phyloP scores from a whole-genome alignment of 164 flowering plant genomes.

The Stephania japonica region DNA sequence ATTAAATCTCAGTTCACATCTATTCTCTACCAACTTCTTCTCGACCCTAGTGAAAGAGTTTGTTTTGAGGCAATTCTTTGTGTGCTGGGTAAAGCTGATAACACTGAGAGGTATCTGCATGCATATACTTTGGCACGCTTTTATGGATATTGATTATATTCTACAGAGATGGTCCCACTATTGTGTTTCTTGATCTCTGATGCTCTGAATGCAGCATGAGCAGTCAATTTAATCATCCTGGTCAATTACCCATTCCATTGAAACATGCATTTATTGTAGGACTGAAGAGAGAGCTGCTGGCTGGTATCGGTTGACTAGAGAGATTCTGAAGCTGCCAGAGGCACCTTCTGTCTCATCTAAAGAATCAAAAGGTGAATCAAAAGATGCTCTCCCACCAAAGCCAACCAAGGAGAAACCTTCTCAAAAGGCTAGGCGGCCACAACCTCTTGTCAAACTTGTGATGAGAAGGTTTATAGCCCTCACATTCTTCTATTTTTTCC shows the following conservation, averaged over 20 bases:
- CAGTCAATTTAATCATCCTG: background rate
- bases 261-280: constrained; percentile 30
- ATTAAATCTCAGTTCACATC: constrained; percentile 83
- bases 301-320: constrained; percentile 93
- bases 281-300: constrained; percentile 97
- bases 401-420: constrained; percentile 61
- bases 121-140: background rate
- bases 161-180: background rate
- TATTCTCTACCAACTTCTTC: constrained; percentile 89
- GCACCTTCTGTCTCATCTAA: constrained; percentile 67
- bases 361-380: constrained; percentile 44
- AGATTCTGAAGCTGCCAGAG: constrained; percentile 91
- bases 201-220: background rate
- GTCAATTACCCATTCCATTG: background rate
- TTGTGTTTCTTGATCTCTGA: background rate
- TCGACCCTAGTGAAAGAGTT: constrained; percentile 98
- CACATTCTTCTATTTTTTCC: background rate
- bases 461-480: constrained; percentile 73
- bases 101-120: constrained; percentile 58
- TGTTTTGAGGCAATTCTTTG: constrained; percentile 97
- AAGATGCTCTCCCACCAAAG: constrained; percentile 58
- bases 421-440: constrained; percentile 85
- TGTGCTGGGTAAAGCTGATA: constrained; percentile 82
- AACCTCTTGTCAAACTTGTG: constrained; percentile 93
- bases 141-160: background rate